Evolutionary conservation across 2,329 filamentous ascomycete genomes (phyloP).

Genomic region (Hypoxylon sp.): DNA sequence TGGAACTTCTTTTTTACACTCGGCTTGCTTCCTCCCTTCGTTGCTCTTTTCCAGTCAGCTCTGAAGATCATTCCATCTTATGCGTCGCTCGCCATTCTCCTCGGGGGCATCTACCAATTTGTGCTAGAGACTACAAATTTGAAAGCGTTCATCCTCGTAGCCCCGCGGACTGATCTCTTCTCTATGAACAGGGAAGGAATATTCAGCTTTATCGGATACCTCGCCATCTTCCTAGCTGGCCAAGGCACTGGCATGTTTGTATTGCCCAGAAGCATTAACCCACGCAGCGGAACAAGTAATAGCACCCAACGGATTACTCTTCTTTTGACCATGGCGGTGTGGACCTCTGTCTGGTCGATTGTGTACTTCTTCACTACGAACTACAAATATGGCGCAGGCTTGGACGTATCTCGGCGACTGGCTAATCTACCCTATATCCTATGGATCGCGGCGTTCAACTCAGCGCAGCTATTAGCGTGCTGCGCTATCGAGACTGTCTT

Average conservation of each 20-base stretch:
- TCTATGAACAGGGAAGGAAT: slow-evolving; percentile 95
- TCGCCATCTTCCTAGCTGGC: slow-evolving; percentile 93
- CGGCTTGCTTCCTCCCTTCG: slow-evolving; percentile 87
- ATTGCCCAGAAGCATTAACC: slow-evolving; percentile 72
- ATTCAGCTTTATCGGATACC: slow-evolving; percentile 94
- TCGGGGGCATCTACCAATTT: slow-evolving; percentile 80
- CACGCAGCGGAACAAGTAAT: slow-evolving; percentile 60
- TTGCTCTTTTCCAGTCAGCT: slow-evolving; percentile 83
- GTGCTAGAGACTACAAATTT: slow-evolving; percentile 82
- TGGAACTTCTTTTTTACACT: slow-evolving; percentile 99
- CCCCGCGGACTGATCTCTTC: slow-evolving; percentile 82
- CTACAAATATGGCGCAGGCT: slow-evolving; percentile 77
- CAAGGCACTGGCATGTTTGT: slow-evolving; percentile 86
- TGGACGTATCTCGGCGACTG: slow-evolving; percentile 86
- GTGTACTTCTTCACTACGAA: slow-evolving; percentile 80
- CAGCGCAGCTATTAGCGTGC: slow-evolving; percentile 83
- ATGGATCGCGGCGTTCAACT: slow-evolving; percentile 95
- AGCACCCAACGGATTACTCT: slow-evolving; percentile 69
- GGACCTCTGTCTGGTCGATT: slow-evolving; percentile 76
- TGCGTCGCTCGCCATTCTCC: slow-evolving; percentile 77
- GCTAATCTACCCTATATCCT: slow-evolving; percentile 95
- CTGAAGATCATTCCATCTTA: slow-evolving; percentile 82
- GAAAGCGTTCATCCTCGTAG: slow-evolving; percentile 85
- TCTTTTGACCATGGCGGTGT: slow-evolving; percentile 73
- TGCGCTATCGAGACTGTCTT: slow-evolving; percentile 82